Base-by-base conservation (phyloP, 2,329 filamentous ascomycete species). In the Colletotrichum sublineola region DNA sequence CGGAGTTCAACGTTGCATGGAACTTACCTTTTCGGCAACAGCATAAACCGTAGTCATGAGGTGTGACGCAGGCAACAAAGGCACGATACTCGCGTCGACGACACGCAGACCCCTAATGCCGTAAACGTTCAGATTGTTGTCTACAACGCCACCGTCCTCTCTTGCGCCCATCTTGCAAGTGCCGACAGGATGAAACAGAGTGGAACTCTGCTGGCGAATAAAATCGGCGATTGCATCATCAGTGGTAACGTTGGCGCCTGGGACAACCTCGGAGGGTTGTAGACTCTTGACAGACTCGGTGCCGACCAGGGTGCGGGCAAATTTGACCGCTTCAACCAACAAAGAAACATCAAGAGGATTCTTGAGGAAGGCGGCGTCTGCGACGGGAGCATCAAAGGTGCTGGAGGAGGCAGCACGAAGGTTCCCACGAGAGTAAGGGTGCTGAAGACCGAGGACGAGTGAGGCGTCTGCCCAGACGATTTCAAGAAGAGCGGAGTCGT, bases 351-450 rank as follows among this genome's bases (percentile, higher is more conserved):
- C 83, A 24, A 80, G 75, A 1, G 83, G 83, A 67, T 85, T 81
- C 14, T 80, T 80, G 11, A 78, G 78, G 11, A 79, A 80, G 63
- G 80, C 80, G 74, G 82, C 82, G 76, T 86, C 82, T 44, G 84
- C 78, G 8, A 80, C 64, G 0, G 83, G 83, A 31, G 77, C 75
- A 3, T 73, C 77, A 9, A 78, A 76, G 14, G 82, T 81, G 75
- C 84, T 77, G 0, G 75, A 75, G 1, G 78, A 75, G 75, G 82
- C 78, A 56, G 85, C 81, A 48, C 78, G 79, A 61, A 85, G 79
- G 29, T 79, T 81, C 33, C 84, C 83, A 15, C 83, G 79, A 50
- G 80, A 82, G 52, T 84, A 78, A 3, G 83, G 82, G 73, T 84
- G 81, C 65, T 81, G 77, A 46, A 81, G 76, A 67, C 81, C 80